These are phyloP conservation scores for Endogone sp. DNA, from an alignment of 192 early-diverging fungal species.

Conservation along the genomic window DNA sequence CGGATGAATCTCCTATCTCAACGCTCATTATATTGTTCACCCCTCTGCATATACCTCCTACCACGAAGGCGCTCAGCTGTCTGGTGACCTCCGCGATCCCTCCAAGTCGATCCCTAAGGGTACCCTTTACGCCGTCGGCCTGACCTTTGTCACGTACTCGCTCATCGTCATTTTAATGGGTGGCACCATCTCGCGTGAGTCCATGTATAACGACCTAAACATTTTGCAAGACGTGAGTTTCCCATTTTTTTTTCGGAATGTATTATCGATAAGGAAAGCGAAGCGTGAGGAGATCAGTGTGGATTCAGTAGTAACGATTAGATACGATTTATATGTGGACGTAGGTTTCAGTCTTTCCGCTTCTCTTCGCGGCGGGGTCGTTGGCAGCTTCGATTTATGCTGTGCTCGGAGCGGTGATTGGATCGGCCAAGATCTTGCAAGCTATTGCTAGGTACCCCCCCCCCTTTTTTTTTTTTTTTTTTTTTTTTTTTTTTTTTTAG, in stretches of 20 bases:
- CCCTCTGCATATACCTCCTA: not conserved
- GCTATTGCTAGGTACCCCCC: slow-evolving; percentile 51
- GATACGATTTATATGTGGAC: no score
- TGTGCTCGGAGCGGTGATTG: slow-evolving; percentile 53
- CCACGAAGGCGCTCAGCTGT: slow-evolving; percentile 59
- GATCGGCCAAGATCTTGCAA: slow-evolving; percentile 60
- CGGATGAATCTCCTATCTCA: no score
- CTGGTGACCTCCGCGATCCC: slow-evolving; percentile 62
- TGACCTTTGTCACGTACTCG: slow-evolving; percentile 54
- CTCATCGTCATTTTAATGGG: slow-evolving; percentile 51
- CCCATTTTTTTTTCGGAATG: slow-evolving; percentile 3
- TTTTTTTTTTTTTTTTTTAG: no score
- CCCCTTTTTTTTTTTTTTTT: not conserved
- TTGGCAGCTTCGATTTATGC: slow-evolving; percentile 59
- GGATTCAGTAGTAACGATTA: no score
- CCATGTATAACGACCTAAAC: slow-evolving; percentile 57
- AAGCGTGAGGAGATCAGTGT: no score
- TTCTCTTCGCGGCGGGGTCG: slow-evolving; percentile 50
- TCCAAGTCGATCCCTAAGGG: slow-evolving; percentile 65
- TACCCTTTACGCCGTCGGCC: slow-evolving; percentile 55
- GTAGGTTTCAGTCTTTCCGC: slow-evolving; percentile 51
- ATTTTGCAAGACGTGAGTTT: slow-evolving; percentile 54
- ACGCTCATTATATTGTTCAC: not conserved
- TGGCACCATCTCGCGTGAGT: slow-evolving; percentile 48
- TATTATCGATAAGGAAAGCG: no score